These are phyloP conservation scores for Eucalyptus marginata DNA, from an alignment of 345 rosid genomes.

Conservation along the genomic window DNA sequence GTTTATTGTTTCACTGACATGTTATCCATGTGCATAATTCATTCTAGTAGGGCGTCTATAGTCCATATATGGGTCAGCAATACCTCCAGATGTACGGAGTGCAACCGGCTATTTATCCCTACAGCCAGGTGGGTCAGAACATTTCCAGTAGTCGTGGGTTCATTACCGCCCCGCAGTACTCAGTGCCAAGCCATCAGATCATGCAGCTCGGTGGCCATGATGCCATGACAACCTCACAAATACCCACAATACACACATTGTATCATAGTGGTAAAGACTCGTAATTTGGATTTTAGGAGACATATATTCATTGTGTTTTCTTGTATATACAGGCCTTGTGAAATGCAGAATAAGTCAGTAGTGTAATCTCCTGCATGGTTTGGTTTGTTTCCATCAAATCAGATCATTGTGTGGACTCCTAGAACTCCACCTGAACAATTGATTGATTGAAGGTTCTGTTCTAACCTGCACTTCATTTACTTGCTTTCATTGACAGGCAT, in stretches of 20 bases:
- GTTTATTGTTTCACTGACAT: not conserved
- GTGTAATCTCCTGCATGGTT: not conserved
- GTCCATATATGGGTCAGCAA: slow-evolving; percentile 72
- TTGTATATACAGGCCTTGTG: not conserved
- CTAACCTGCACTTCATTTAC: not conserved
- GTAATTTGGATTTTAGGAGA: not conserved
- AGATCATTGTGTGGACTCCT: not conserved
- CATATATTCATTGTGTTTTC: not conserved
- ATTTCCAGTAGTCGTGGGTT: slow-evolving; percentile 62
- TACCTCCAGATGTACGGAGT: slow-evolving; percentile 86
- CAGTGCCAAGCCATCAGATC: slow-evolving; percentile 69
- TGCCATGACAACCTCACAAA: slow-evolving; percentile 52
- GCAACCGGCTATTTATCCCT: slow-evolving; percentile 72
- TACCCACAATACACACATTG: slow-evolving; percentile 61
- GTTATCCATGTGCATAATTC: not conserved
- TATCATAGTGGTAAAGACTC: slow-evolving; percentile 45
- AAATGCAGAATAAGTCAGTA: not conserved
- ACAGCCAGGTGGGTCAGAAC: slow-evolving; percentile 60
- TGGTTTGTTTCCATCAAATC: not conserved
- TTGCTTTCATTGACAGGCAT: slow-evolving; percentile 14
- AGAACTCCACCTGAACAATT: not conserved
- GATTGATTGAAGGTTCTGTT: not conserved
- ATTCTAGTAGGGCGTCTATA: slow-evolving; percentile 58
- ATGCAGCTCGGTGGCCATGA: slow-evolving; percentile 47
- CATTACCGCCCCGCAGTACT: not conserved